Evolutionary conservation across 2,329 filamentous ascomycete genomes (phyloP).

Genomic region (Trichoderma semiorbis): DNA sequence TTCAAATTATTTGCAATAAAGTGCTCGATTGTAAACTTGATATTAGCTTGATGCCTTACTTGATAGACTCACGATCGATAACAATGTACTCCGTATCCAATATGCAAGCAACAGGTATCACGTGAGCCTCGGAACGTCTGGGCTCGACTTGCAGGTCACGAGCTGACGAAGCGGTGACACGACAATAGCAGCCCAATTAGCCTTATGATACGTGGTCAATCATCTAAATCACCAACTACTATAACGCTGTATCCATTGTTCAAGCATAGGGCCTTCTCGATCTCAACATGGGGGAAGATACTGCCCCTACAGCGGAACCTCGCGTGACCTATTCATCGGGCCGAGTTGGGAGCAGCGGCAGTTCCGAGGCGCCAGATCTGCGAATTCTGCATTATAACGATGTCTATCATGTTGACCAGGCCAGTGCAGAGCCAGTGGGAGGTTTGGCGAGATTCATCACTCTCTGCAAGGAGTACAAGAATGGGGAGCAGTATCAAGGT

Average conservation of each 20-base stretch:
- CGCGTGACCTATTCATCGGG: constrained; percentile 26
- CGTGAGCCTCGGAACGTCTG: constrained; percentile 13
- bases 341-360: constrained; percentile 7
- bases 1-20: not conserved
- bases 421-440: constrained; percentile 77
- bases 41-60: not conserved
- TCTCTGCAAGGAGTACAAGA: constrained; percentile 70
- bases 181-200: not conserved
- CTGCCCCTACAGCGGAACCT: constrained; percentile 27
- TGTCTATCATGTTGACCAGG: constrained; percentile 80
- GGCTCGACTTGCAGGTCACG: not conserved
- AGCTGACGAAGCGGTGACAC: constrained; percentile 6
- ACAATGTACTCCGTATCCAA: not conserved
- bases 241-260: not conserved
- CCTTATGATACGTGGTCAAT: not conserved
- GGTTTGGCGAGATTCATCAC: constrained; percentile 79
- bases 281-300: not conserved
- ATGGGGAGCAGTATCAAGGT: constrained; percentile 55
- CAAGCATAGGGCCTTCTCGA: not conserved
- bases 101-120: not conserved
- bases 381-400: constrained; percentile 91
- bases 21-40: not conserved
- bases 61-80: not conserved
- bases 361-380: constrained; percentile 55
- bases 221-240: not conserved